phyloP scores from a whole-genome alignment of 1,139 yeast genomes.

The Geotrichum candidum region DNA sequence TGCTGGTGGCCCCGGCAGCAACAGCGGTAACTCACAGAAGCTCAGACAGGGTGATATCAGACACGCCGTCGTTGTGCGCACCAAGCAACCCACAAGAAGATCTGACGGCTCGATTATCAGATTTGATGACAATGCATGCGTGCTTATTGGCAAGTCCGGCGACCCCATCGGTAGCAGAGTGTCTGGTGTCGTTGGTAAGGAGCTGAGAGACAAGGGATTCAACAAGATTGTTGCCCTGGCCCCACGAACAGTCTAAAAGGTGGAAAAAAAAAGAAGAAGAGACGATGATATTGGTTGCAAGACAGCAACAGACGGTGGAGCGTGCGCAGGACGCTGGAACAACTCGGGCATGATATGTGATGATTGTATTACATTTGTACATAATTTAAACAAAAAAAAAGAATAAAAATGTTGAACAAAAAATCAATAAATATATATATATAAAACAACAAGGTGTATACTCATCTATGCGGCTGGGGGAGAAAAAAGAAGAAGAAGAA shows the following conservation, averaged over 20 bases:
- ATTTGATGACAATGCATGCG: constrained; percentile 97
- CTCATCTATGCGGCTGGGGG: background rate
- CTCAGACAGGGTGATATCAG: constrained; percentile 94
- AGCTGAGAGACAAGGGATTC: constrained; percentile 75
- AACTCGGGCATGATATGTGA: background rate
- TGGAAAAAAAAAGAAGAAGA: background rate
- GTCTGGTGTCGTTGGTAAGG: constrained; percentile 86
- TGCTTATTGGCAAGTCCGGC: constrained; percentile 79
- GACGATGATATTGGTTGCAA: background rate
- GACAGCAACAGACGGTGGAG: background rate
- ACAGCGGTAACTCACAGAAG: constrained; percentile 46
- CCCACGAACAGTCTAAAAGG: constrained; percentile 62
- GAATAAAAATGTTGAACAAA: background rate
- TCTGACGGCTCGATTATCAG: constrained; percentile 81
- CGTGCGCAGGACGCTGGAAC: background rate
- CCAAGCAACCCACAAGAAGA: constrained; percentile 79
- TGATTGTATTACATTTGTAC: background rate
- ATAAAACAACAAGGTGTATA: background rate
- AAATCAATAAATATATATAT: constrained; percentile 1
- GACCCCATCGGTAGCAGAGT: constrained; percentile 97
- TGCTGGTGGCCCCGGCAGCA: constrained; percentile 29
- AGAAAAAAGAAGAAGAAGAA: background rate
- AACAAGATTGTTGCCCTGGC: constrained; percentile 88
- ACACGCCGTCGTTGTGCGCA: constrained; percentile 92
- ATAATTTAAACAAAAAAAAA: background rate